Evolutionary conservation across 2,329 filamentous ascomycete genomes (phyloP), one percentile per base, ranked within the genome.

Genomic region (Fusarium denticulatum): DNA sequence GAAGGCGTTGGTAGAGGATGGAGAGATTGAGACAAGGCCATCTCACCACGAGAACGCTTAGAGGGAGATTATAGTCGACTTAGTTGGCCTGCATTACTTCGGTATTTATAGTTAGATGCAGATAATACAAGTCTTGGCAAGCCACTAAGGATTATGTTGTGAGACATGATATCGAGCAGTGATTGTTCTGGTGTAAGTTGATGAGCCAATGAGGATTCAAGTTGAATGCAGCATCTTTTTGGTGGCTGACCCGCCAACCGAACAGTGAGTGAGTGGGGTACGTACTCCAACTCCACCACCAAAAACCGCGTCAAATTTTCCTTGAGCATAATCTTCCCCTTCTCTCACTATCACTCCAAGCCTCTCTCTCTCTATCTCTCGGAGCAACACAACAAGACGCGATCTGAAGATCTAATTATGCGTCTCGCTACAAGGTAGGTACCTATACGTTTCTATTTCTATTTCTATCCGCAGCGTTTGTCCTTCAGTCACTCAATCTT

Each of bases 401-500:
- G 45, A n/a, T 50, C 14, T n/a, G 4, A 36, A 32, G 12, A 57
- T 47, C 18, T 43, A 8, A 40, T 30, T 5, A 46, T 53, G 28
- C 34, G 26, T 30, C 36, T 14, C 1, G 16, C 3, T 30, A 3
- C 7, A 53, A 11, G 40, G 64, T 67, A 71, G 67, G 72, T 67
- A 16, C 7, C 20, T 30, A 7, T 12, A 18, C 10, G 28, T 4
- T 15, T 45, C 28, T 67, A 34, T 7, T 15, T 32, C 28, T 67
- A 26, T 52, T 16, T 20, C 32, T 36, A n/a, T 24, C 28, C 61
- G 79, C 79, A 81, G 76, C 77, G 73, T 74, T 59, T 69, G 62
- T 74, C 72, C 75, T 66, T 74, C 79, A 81, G 80, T 75, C 79
- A 79, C 80, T 81, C 79, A 57, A 60, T 65, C 34, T 47, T 15